A percentile compares a stretch with the other conserved stretches of the same genome.
These are phyloP conservation scores for Penicillium paneum DNA, from an alignment of 2,329 filamentous ascomycete genomes.

Conservation along the genomic window DNA sequence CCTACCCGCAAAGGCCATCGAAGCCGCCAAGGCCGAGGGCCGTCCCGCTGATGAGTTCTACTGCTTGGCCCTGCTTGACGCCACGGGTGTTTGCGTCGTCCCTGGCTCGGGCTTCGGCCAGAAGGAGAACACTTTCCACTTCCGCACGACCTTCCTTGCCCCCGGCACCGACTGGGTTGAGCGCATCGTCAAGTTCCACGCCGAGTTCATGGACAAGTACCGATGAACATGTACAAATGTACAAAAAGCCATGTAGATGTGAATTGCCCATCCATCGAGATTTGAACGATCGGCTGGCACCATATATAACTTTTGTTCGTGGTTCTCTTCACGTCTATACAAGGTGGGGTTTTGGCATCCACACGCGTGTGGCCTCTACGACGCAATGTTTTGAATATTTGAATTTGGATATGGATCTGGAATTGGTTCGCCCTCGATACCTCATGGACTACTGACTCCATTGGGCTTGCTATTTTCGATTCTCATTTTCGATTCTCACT, in stretches of 20 bases:
- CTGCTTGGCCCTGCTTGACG: slow-evolving; percentile 83
- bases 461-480: slow-evolving; percentile 1
- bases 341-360: not conserved
- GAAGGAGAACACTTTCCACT: slow-evolving; percentile 85
- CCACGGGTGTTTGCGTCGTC: slow-evolving; percentile 91
- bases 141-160: slow-evolving; percentile 93
- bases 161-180: slow-evolving; percentile 94
- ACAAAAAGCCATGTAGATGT: not conserved
- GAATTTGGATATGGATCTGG: slow-evolving; percentile 1
- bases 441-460: slow-evolving; percentile 12
- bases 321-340: not conserved
- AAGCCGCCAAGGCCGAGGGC: slow-evolving; percentile 70
- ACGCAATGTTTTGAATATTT: not conserved
- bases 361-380: not conserved
- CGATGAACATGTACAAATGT: slow-evolving; percentile 18
- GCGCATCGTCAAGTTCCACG: slow-evolving; percentile 83
- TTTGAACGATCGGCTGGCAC: not conserved
- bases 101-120: slow-evolving; percentile 92
- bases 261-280: not conserved
- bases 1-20: slow-evolving; percentile 70
- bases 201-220: slow-evolving; percentile 82
- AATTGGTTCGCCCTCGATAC: slow-evolving; percentile 1
- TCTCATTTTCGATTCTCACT: not conserved
- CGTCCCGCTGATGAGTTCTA: slow-evolving; percentile 89
- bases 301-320: not conserved